A percentile compares a stretch with the other conserved stretches of the same genome.
Evolutionary conservation across 2,329 filamentous ascomycete species (phyloP).

Genomic region (Stenocarpella maydis): DNA sequence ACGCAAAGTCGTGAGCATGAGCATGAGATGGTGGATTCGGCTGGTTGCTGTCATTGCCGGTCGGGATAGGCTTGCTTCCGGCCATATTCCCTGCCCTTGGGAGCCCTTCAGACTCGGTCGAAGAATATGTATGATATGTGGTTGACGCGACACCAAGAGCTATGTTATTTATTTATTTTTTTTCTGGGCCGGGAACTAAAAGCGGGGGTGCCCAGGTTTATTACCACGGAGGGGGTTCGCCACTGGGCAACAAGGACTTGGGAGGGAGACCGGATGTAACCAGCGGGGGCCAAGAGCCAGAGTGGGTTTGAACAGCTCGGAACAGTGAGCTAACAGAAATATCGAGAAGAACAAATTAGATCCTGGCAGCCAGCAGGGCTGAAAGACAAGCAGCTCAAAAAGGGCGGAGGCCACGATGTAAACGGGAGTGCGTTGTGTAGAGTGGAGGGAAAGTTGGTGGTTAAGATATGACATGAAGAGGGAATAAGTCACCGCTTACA

Average conservation of each 20-base stretch:
- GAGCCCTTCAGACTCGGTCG: neutral
- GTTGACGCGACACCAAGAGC: neutral
- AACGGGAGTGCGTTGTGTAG: constrained; percentile 6
- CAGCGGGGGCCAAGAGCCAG: neutral
- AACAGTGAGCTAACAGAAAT: neutral
- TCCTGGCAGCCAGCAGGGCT: constrained; percentile 3
- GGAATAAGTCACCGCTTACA: neutral
- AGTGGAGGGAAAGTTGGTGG: neutral
- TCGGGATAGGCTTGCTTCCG: constrained; percentile 27
- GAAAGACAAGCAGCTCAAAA: neutral
- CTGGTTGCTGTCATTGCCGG: constrained; percentile 2
- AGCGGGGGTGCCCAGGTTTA: constrained; percentile 8
- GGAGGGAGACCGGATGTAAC: neutral
- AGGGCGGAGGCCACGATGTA: constrained; percentile 7
- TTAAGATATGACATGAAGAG: constrained; percentile 12
- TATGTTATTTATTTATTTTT: neutral
- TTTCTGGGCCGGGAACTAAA: neutral
- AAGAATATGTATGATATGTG: neutral
- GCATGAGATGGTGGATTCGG: constrained; percentile 16
- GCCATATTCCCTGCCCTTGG: constrained; percentile 20
- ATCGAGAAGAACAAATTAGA: neutral
- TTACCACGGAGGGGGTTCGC: constrained; percentile 18
- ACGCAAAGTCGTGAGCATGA: constrained; percentile 38
- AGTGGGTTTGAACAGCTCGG: neutral
- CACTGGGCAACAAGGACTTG: constrained; percentile 23